These are phyloP conservation scores for Entamoeba invadens DNA, from an alignment of 208 protist species.

Conservation along the genomic window DNA sequence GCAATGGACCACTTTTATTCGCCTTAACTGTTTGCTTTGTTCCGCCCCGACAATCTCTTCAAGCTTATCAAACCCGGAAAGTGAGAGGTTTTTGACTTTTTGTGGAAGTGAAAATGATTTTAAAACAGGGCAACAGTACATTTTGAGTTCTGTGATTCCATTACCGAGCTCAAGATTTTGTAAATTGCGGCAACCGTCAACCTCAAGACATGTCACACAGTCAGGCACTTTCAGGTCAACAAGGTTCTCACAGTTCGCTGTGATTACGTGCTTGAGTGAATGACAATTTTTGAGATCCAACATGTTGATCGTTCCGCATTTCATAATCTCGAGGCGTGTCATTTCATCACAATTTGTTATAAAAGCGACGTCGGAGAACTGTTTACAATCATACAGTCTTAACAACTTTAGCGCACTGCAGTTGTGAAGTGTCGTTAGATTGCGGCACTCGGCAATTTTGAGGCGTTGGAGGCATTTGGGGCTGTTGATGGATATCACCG, in stretches of 20 bases:
- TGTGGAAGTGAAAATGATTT: neutral
- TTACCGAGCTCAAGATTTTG: neutral
- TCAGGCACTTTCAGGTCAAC: neutral
- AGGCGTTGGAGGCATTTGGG: neutral
- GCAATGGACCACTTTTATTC: neutral
- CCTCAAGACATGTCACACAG: neutral
- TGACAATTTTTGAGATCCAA: neutral
- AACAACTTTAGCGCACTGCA: neutral
- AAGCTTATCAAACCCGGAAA: neutral
- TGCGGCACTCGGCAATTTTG: neutral
- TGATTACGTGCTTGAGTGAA: neutral
- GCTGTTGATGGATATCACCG: neutral
- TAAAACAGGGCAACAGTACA: neutral
- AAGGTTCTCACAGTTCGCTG: neutral
- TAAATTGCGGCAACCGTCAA: neutral
- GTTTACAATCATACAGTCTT: neutral
- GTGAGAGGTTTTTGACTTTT: neutral
- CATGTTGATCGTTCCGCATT: neutral
- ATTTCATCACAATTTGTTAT: too few species aligned
- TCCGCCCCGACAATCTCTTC: neutral
- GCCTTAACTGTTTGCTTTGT: neutral
- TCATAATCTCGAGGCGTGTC: neutral
- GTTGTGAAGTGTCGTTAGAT: neutral
- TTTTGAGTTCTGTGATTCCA: neutral
- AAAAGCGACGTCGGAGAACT: too few species aligned